Evolutionary conservation across 495 filamentous ascomycete genomes (phyloP).

Genomic region (Penicillium canescens): DNA sequence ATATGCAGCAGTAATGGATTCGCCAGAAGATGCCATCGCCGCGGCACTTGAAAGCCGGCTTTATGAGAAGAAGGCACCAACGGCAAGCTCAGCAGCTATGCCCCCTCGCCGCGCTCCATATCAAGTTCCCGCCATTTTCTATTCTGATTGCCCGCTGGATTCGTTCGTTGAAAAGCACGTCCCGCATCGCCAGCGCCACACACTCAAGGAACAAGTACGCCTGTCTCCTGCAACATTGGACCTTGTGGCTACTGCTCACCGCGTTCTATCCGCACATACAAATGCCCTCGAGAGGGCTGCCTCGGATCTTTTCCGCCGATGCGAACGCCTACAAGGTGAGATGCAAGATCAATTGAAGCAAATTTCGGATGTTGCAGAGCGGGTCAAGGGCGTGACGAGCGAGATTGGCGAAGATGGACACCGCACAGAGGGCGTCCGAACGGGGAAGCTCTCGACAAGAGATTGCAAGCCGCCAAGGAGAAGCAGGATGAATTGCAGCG

Average conservation of each 20-base stretch:
- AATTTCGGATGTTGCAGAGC: slow-evolving; percentile 63
- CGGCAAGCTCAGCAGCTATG: slow-evolving; percentile 23
- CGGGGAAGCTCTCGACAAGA: slow-evolving; percentile 57
- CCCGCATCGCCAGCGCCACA: slow-evolving; percentile 57
- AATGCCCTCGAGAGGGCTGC: slow-evolving; percentile 69
- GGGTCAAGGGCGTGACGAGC: slow-evolving; percentile 65
- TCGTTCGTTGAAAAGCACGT: slow-evolving; percentile 60
- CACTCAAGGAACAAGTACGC: slow-evolving; percentile 69
- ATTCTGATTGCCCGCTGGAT: slow-evolving; percentile 57
- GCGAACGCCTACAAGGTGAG: slow-evolving; percentile 70
- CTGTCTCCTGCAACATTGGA: slow-evolving; percentile 75
- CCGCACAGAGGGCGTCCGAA: slow-evolving; percentile 39
- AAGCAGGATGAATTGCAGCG: slow-evolving; percentile 59
- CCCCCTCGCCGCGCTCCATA: slow-evolving; percentile 63
- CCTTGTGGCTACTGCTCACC: slow-evolving; percentile 74
- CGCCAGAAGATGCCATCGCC: slow-evolving; percentile 48
- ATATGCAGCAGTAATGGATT: slow-evolving; percentile 65
- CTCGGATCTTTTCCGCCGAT: slow-evolving; percentile 78
- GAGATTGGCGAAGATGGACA: slow-evolving; percentile 53
- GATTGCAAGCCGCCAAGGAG: slow-evolving; percentile 58
- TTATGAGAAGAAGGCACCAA: slow-evolving; percentile 23
- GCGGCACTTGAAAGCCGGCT: slow-evolving; percentile 31
- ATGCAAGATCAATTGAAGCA: slow-evolving; percentile 69
- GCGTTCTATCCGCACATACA: slow-evolving; percentile 72
- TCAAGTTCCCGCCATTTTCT: slow-evolving; percentile 66